Evolutionary conservation across 768 basidiomycete species (phyloP).

Genomic region (Rhodotorula sphaerocarpa): DNA sequence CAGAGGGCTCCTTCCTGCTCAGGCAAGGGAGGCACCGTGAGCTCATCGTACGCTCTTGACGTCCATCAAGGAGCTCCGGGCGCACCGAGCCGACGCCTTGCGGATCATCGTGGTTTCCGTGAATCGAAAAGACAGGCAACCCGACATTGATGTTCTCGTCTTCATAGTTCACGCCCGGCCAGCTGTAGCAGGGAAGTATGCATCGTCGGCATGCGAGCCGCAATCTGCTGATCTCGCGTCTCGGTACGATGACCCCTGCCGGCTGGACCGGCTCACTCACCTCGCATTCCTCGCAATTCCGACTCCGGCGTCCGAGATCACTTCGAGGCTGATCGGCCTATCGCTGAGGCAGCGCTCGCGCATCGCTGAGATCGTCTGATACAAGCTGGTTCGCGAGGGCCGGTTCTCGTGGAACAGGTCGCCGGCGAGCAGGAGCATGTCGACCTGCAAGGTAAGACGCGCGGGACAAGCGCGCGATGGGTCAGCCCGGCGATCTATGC

Average conservation of each 20-base stretch:
- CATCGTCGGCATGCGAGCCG: background rate
- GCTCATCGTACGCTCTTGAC: too few relatives aligned
- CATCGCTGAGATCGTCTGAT: conserved; percentile 77
- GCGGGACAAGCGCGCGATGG: background rate
- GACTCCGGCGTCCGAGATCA: conserved; percentile 84
- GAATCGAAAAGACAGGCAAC: conserved; percentile 97
- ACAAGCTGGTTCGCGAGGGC: conserved; percentile 79
- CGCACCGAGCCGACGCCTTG: conserved; percentile 86
- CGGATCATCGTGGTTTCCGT: conserved; percentile 98
- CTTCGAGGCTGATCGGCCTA: conserved; percentile 78
- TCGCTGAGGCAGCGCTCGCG: conserved; percentile 84
- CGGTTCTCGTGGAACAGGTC: conserved; percentile 98
- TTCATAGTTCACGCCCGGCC: conserved; percentile 94
- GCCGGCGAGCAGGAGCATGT: conserved; percentile 88
- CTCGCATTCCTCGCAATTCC: conserved; percentile 75
- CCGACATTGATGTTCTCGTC: conserved; percentile 89
- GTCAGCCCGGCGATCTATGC: too few relatives aligned
- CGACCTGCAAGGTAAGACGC: too few relatives aligned
- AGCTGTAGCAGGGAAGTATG: too few relatives aligned
- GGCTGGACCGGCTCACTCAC: too few relatives aligned
- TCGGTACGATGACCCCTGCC: too few relatives aligned
- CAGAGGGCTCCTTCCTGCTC: conserved; percentile 84
- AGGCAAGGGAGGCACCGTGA: too few relatives aligned
- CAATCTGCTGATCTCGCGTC: too few relatives aligned
- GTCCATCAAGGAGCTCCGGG: too few relatives aligned